These are phyloP conservation scores for Exophiala lecanii-corni DNA, from an alignment of 2,329 filamentous ascomycete genomes.

Conservation along the genomic window DNA sequence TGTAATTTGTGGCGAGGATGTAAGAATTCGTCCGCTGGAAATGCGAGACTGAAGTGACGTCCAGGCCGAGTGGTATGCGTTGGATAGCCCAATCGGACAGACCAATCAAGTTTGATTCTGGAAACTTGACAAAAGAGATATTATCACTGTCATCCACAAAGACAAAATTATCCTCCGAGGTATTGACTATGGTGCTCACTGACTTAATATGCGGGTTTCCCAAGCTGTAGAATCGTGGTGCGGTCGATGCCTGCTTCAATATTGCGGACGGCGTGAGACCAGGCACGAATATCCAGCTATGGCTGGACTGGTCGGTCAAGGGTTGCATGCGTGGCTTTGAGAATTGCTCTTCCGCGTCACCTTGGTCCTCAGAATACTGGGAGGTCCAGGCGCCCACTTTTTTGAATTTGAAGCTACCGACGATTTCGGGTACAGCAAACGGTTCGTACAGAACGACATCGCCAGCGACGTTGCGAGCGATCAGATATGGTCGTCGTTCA, in stretches of 20 bases:
- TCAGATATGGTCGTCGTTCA: slow-evolving; percentile 68
- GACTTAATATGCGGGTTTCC: slow-evolving; percentile 64
- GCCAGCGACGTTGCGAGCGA: slow-evolving; percentile 72
- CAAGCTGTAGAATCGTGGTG: slow-evolving; percentile 69
- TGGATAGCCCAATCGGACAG: slow-evolving; percentile 72
- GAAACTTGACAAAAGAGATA: slow-evolving; percentile 52
- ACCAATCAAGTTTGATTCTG: slow-evolving; percentile 60
- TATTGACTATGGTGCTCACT: slow-evolving; percentile 71
- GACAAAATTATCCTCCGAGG: slow-evolving; percentile 59
- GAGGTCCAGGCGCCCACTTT: slow-evolving; percentile 63
- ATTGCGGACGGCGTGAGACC: slow-evolving; percentile 77
- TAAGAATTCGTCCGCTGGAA: slow-evolving; percentile 72
- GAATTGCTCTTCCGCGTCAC: slow-evolving; percentile 41
- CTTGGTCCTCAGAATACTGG: slow-evolving; percentile 45
- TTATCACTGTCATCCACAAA: slow-evolving; percentile 62
- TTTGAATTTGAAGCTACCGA: slow-evolving; percentile 60
- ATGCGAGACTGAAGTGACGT: slow-evolving; percentile 70
- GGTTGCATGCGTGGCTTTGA: slow-evolving; percentile 42
- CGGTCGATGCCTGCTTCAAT: slow-evolving; percentile 72
- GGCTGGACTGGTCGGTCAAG: slow-evolving; percentile 59
- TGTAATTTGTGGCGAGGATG: slow-evolving; percentile 65
- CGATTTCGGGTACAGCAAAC: slow-evolving; percentile 41
- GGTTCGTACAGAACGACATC: slow-evolving; percentile 87
- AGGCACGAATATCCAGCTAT: slow-evolving; percentile 76
- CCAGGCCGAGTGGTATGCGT: slow-evolving; percentile 65